Evolutionary conservation across 2,329 filamentous ascomycete species (phyloP).

Genomic region (Mariannaea sp.): DNA sequence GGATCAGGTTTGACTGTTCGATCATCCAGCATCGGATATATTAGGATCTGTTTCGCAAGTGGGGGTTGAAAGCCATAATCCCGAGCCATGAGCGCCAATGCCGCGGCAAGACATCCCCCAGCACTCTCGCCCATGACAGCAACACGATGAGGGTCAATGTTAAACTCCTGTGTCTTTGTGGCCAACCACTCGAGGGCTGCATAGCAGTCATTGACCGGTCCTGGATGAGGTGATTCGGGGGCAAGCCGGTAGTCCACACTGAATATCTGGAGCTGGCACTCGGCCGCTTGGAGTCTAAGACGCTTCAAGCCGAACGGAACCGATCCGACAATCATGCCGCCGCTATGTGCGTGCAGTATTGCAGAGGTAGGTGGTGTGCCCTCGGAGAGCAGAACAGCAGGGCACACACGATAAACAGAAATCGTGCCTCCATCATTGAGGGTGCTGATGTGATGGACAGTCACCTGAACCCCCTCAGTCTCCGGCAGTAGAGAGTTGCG

Average conservation of each 20-base stretch:
- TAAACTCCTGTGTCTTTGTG: neutral
- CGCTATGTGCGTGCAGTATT: neutral
- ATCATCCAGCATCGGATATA: constrained; percentile 22
- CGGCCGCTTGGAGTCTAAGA: neutral
- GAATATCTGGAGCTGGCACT: constrained; percentile 10
- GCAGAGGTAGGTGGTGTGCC: neutral
- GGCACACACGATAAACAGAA: neutral
- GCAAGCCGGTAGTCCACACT: constrained; percentile 20
- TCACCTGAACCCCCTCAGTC: neutral
- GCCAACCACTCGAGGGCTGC: neutral
- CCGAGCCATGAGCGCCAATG: constrained; percentile 4
- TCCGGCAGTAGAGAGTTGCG: neutral
- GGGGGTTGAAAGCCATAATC: constrained; percentile 10
- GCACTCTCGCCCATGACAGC: constrained; percentile 26
- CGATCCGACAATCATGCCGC: neutral
- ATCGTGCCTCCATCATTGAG: neutral
- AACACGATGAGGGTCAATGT: constrained; percentile 4
- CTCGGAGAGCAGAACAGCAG: neutral
- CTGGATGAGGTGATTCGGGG: constrained; percentile 11
- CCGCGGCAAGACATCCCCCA: constrained; percentile 13
- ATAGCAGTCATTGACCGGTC: constrained; percentile 12
- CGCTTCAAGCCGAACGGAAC: neutral
- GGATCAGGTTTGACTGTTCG: neutral
- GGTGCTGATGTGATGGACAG: neutral
- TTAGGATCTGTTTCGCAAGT: constrained; percentile 11